Base-by-base conservation (phyloP, 2,329 filamentous ascomycete genomes). In the Paecilomyces sp. region DNA sequence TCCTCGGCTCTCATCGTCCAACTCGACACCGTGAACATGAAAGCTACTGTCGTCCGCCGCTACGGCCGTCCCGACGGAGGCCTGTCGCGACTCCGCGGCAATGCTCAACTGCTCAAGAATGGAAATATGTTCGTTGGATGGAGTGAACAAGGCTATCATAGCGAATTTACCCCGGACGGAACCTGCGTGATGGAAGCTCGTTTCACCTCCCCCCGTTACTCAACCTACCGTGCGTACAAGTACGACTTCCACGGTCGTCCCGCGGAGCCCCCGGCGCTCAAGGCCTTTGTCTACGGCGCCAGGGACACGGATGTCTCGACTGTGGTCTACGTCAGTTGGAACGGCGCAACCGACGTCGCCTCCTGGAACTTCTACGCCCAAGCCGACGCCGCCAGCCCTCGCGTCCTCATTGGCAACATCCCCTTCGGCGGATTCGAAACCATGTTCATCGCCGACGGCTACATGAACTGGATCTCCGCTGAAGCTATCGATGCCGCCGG, bases 141-240 rank as follows among this genome's bases (percentile, higher is more conserved):
- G 74, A 73, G 71, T 57, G 63, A 69, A 25, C 58, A 64, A 22
- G 71, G 72, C 15, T 75, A 74, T 56, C 66, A 71, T 12, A 71
- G 66, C 18, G 74, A 77, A 54, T 66, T 68, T 55, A 64, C 68
- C 0, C 56, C 62, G 0, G 63, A 72, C 7, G 74, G 74, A 7
- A 59, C 65, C 9, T 24, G 68, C n/a, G 56, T 73, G 4, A 67
- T 74, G 62, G 69, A 67, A 11, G 73, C 73, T 1, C 63, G 59
- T 24, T 77, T 75, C 61, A 64, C 61, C 8, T 69, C 68, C 0
- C n/a, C 57, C 1, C 68, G 69, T 8, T 73, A 70, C 60, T 69
- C 68, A 6, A 76, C 69, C 28, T 78, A 78, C 59, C 74, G 75
- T 3, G 67, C 71, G 9, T 77, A 74, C 65, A 77, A 77, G 58